These are phyloP conservation scores for Datura wrightii DNA, from an alignment of 257 asterid species.

Conservation along the genomic window DNA sequence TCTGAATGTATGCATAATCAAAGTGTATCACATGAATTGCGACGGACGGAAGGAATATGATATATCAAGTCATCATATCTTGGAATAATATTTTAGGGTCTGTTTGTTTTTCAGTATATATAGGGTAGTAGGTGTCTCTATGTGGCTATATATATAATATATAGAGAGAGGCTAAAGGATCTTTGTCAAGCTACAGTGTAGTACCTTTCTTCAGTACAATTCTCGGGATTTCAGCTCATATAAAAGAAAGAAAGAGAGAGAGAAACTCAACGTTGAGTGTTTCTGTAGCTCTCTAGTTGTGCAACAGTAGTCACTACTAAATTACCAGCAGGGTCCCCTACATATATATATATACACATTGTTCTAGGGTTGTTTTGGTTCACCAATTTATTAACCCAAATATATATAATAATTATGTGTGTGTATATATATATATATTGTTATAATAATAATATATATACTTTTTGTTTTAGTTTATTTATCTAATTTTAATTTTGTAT, in stretches of 20 bases:
- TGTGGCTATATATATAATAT: neutral
- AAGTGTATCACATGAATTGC: too few species aligned
- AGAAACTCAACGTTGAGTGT: constrained; percentile 48
- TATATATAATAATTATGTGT: too few species aligned
- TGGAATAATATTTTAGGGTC: constrained; percentile 12
- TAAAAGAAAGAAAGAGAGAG: constrained; percentile 25
- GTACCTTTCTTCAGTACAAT: constrained; percentile 51
- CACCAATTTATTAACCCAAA: neutral
- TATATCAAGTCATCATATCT: neutral
- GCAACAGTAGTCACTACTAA: constrained; percentile 43
- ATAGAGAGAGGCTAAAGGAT: constrained; percentile 16
- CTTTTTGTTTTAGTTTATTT: too few species aligned
- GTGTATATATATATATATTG: too few species aligned
- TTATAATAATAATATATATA: too few species aligned
- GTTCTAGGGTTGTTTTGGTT: neutral
- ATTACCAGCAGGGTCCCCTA: neutral
- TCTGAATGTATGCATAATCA: too few species aligned
- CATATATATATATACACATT: neutral
- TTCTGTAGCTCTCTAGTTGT: constrained; percentile 61
- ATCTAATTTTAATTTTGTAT: too few species aligned
- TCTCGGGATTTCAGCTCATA: constrained; percentile 66
- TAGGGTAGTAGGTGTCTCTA: neutral
- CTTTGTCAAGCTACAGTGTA: constrained; percentile 47
- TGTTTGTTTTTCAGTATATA: too few species aligned
- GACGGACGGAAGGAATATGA: neutral